A percentile compares a stretch with the other conserved stretches of the same genome.
These are phyloP conservation scores for Nemophila menziesii DNA, from an alignment of 257 asterid genomes.

Conservation along the genomic window DNA sequence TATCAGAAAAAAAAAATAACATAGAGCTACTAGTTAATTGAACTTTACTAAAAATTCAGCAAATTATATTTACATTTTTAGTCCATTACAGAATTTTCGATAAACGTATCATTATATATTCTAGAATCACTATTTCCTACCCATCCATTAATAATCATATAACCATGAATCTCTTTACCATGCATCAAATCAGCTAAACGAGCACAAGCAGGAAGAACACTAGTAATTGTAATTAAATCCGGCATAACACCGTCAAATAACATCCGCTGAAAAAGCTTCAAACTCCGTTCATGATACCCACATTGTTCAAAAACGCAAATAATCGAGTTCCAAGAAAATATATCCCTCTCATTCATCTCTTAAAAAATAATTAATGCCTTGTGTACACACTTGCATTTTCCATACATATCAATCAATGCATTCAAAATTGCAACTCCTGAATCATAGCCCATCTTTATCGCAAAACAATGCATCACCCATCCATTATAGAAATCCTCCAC, in stretches of 20 bases:
- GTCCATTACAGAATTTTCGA: too few relatives aligned
- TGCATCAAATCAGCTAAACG: conserved; percentile 31
- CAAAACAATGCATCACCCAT: too few relatives aligned
- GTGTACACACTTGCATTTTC: conserved; percentile 40
- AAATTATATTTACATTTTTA: too few relatives aligned
- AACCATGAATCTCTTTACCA: conserved; percentile 54
- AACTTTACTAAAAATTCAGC: too few relatives aligned
- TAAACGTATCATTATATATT: too few relatives aligned
- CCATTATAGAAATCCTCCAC: too few relatives aligned
- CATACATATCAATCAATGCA: conserved; percentile 59
- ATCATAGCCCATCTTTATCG: too few relatives aligned
- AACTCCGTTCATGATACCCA: conserved; percentile 33
- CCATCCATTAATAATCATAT: conserved; percentile 41
- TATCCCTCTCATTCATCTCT: conserved; percentile 35
- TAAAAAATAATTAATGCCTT: conserved; percentile 46
- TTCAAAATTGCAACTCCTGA: too few relatives aligned
- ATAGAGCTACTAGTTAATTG: too few relatives aligned
- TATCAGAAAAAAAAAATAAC: too few relatives aligned
- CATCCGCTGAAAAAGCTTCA: conserved; percentile 39
- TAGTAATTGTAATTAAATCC: conserved; percentile 42
- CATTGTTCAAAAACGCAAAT: conserved; percentile 49
- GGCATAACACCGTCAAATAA: conserved; percentile 33
- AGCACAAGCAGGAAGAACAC: conserved; percentile 65
- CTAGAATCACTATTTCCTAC: too few relatives aligned
- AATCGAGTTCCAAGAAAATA: conserved; percentile 64